Conservation (phyloP, 2,329 filamentous ascomycete species). For the Aureobasidium sp. region DNA sequence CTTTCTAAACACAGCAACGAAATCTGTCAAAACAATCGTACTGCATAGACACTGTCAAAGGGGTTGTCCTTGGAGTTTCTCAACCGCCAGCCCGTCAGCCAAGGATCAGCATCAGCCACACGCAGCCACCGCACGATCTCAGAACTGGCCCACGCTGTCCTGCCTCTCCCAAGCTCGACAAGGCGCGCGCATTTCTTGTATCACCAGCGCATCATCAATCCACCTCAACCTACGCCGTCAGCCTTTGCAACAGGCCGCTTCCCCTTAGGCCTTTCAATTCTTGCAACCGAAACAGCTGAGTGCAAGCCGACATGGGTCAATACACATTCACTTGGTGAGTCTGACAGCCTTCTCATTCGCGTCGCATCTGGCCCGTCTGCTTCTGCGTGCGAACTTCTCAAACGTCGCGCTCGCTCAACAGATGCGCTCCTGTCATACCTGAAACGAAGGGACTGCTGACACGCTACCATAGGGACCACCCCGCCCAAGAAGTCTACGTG, state of each 20-base stretch:
- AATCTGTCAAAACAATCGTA: background rate
- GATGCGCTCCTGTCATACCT: background rate
- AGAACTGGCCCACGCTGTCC: background rate
- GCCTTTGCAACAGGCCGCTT: slow-evolving; percentile 1
- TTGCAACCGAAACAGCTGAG: background rate
- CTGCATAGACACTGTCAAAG: background rate
- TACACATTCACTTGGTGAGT: slow-evolving; percentile 67
- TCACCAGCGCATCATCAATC: slow-evolving; percentile 12
- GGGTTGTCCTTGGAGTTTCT: too few relatives aligned
- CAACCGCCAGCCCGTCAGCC: background rate
- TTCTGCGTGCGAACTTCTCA: background rate
- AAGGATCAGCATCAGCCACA: slow-evolving; percentile 5
- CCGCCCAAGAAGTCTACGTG: slow-evolving; percentile 81
- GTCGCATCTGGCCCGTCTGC: background rate
- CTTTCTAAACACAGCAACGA: background rate
- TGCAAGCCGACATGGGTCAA: slow-evolving; percentile 49
- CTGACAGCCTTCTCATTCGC: background rate
- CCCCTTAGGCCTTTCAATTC: background rate
- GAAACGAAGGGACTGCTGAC: background rate
- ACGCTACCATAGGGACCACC: slow-evolving; percentile 61
- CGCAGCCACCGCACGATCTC: slow-evolving; percentile 2
- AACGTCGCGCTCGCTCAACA: background rate
- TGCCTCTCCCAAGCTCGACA: slow-evolving; percentile 8
- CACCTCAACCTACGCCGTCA: slow-evolving; percentile 2
- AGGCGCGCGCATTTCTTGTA: slow-evolving; percentile 12